These are phyloP conservation scores for Pinus albicaulis DNA, from an alignment of 75 land plant species.

Conservation along the genomic window DNA sequence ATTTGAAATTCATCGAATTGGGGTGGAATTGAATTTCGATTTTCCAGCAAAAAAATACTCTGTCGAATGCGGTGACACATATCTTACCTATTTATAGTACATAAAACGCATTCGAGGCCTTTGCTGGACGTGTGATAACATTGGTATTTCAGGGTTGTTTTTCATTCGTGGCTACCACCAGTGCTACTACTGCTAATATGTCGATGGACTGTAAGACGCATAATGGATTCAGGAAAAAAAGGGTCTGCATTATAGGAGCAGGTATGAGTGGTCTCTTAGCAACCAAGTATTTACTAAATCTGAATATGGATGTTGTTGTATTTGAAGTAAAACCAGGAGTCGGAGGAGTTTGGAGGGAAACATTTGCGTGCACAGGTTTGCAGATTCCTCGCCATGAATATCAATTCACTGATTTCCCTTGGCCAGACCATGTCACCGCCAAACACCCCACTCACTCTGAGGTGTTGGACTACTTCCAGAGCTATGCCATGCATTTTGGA, in stretches of 20 bases:
- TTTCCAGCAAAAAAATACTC: too few relatives aligned
- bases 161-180: not conserved
- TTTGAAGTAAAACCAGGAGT: slow-evolving; percentile 58
- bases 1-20: too few relatives aligned
- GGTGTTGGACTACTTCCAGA: slow-evolving; percentile 62
- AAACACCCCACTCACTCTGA: slow-evolving; percentile 43
- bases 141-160: not conserved
- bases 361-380: slow-evolving; percentile 53
- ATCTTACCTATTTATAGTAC: too few relatives aligned
- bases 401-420: slow-evolving; percentile 77
- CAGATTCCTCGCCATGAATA: slow-evolving; percentile 61
- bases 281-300: slow-evolving; percentile 40
- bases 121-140: too few relatives aligned
- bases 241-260: slow-evolving; percentile 62
- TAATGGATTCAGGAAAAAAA: not conserved
- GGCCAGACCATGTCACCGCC: slow-evolving; percentile 35
- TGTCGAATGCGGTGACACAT: too few relatives aligned
- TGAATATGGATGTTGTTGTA: slow-evolving; percentile 39
- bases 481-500: slow-evolving; percentile 65
- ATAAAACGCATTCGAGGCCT: too few relatives aligned
- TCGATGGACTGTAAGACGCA: not conserved
- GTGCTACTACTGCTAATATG: not conserved
- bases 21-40: too few relatives aligned
- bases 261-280: slow-evolving; percentile 73
- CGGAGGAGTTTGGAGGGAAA: slow-evolving; percentile 77